Base-by-base conservation (phyloP, 176 grass and related monocot genomes). In the Phoenix dactylifera region DNA sequence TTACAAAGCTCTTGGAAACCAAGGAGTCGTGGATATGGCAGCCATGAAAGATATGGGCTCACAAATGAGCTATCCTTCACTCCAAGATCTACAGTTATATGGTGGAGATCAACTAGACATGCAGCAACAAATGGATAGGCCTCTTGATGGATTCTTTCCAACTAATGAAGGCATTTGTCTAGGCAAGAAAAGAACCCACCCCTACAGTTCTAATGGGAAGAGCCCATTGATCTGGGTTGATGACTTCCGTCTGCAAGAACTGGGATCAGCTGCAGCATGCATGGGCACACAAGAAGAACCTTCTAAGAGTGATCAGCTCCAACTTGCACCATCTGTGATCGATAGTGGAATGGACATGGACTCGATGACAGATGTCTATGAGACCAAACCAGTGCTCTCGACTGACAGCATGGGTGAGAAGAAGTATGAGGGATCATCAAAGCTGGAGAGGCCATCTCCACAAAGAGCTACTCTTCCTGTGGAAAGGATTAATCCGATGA, bases 81-180 rank as follows among this genome's bases (percentile, higher is more conserved):
- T 93, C 35, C 88, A 98, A 64, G 85, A 98, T 66, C 70, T 93
- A 26, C 76, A 93, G 66, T 64, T 93, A 44, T 93, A 88, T 23
- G 84, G 79, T 48, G 82, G 79, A 15, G 73, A 72, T 15, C 84
- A 85, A 60, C 59, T 98, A 59, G 93, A 98, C 64, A 83, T 97
- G 59, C 92, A 90, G 69, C 84, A 86, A 17, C 87, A 89, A 32
- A 83, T 83, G 77, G 87, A 91, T 39, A 73, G 80, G 74, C 56
- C 87, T 3, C 62, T 86, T 50, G 84, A 92, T 66, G 63, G 63
- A 58, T 89, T 85, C 82, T 83, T 86, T 65, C 65, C 72, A 2
- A 76, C 69, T 70, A 70, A 67, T 64, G 84, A 78, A 4, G 24
- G 65, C 67, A 74, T 73, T 15, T 86, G 77, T 28, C 29, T 83